These are phyloP conservation scores for Nidularia sp. DNA, from an alignment of 768 basidiomycete species.

Conservation along the genomic window DNA sequence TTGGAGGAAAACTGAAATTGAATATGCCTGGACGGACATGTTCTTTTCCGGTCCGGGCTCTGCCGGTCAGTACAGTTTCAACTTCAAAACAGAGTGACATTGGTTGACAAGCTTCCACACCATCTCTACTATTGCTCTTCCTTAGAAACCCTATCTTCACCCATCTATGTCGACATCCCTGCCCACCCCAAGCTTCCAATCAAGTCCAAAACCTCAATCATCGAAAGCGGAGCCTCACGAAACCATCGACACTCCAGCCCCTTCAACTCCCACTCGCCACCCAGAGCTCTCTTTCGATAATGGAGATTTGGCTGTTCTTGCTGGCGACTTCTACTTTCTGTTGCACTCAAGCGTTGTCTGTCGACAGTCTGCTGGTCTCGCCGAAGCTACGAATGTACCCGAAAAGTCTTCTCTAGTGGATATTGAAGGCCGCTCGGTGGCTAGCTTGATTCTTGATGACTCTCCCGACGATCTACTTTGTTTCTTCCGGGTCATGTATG, in stretches of 20 bases:
- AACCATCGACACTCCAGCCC: slow-evolving; percentile 34
- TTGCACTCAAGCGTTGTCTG: slow-evolving; percentile 65
- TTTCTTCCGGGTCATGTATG: slow-evolving; percentile 66
- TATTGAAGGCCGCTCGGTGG: slow-evolving; percentile 56
- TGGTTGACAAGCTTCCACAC: too few species aligned
- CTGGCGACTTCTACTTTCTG: slow-evolving; percentile 56
- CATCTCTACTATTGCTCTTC: not conserved
- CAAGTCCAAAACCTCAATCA: slow-evolving; percentile 3
- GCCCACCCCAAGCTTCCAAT: not conserved
- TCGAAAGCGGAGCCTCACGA: not conserved
- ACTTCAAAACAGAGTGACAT: too few species aligned
- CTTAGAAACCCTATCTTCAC: not conserved
- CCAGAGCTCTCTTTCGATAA: slow-evolving; percentile 58
- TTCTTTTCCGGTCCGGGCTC: too few species aligned
- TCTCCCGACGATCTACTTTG: slow-evolving; percentile 49
- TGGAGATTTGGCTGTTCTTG: slow-evolving; percentile 64
- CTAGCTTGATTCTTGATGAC: slow-evolving; percentile 44
- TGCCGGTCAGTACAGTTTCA: too few species aligned
- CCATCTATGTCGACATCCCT: not conserved
- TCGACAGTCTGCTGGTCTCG: slow-evolving; percentile 56
- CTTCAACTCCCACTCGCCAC: not conserved
- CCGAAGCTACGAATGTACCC: slow-evolving; percentile 30
- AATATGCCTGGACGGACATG: too few species aligned
- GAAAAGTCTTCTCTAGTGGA: slow-evolving; percentile 16
- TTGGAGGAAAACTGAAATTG: too few species aligned